A percentile compares a stretch with the other conserved stretches of the same genome.
phyloP scores from a whole-genome alignment of 1,284 basidiomycete genomes.

The Puccinia horiana region DNA sequence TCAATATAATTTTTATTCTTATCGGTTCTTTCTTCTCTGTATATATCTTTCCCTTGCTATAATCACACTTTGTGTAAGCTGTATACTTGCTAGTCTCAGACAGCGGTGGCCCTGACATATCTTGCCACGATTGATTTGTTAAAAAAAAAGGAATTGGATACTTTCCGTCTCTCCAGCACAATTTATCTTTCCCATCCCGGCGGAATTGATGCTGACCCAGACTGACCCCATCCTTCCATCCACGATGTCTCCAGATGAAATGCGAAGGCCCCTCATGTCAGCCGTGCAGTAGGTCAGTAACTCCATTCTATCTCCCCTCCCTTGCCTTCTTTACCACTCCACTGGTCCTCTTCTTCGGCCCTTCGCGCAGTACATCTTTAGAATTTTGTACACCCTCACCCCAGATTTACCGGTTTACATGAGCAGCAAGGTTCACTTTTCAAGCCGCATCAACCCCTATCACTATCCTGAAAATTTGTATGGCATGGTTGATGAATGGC shows the following conservation, averaged over 20 bases:
- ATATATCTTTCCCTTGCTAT: background rate
- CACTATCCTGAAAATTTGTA: background rate
- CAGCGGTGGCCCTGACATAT: background rate
- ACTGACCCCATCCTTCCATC: background rate
- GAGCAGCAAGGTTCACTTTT: background rate
- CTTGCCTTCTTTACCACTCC: background rate
- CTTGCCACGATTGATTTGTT: too few species aligned
- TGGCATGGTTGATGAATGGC: background rate
- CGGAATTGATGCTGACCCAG: background rate
- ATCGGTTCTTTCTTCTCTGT: background rate
- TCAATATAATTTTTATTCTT: too few species aligned
- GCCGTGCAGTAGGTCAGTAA: constrained; percentile 36
- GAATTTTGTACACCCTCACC: background rate
- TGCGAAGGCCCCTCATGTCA: constrained; percentile 32
- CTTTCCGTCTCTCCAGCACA: background rate
- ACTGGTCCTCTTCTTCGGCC: constrained; percentile 11
- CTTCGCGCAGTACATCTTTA: background rate
- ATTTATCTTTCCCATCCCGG: background rate
- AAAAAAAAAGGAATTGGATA: too few species aligned
- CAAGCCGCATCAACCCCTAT: background rate
- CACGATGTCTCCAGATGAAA: constrained; percentile 20
- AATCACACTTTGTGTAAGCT: background rate
- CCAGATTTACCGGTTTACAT: background rate
- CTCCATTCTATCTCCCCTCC: constrained; percentile 12
- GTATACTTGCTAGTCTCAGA: background rate